Base-by-base conservation (phyloP, 2,329 filamentous ascomycete species). In the Cladobotryum mycophilum region DNA sequence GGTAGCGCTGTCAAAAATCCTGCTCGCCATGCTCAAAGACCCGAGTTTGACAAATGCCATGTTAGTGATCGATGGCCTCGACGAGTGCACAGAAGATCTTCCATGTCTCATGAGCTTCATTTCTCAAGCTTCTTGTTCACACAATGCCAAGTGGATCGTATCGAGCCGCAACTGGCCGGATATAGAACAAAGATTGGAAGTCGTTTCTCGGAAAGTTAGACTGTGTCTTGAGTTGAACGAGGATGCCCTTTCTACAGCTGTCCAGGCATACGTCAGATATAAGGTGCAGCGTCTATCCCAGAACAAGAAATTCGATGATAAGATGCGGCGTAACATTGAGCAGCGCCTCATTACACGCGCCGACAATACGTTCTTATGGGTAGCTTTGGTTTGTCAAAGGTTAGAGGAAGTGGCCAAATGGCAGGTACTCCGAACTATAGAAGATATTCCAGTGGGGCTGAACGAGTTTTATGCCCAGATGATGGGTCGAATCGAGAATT, bases 61-160 rank as follows among this genome's bases (percentile, higher is more conserved):
- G 53, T 46, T 78, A 6, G 52, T 76, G 9, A 57, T 78, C 43
- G 72, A 77, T 58, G 73, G 71, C 2, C 68, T 77, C 1, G 72
- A 78, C 48, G 73, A 77, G 56, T 42, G 41, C 18, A 22, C 13
- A 18, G 20, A 18, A 42, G 20, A 42, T 18, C 41, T 38, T n/a
- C 36, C 36, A n/a, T 13, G 36, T n/a, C 41, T 42, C 15, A n/a
- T 42, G 13, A 13, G 9, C 41, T 42, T 42, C 18, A 42, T 42
- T 18, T 14, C n/a, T 11, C 15, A 25, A 14, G 17, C 48, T 0
- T 61, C 55, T 6, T 49, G 52, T 1, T 54, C 45, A 0, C 61
- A 55, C 11, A 48, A 51, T 1, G 57, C 67, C 2, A 77, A 72
- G 53, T 75, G 70, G 67, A 50, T 77, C 14, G 52, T 73, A 0